A percentile compares a stretch with the other conserved stretches of the same genome.
These are phyloP conservation scores for Russula compacta DNA, from an alignment of 768 basidiomycete genomes.

Conservation along the genomic window DNA sequence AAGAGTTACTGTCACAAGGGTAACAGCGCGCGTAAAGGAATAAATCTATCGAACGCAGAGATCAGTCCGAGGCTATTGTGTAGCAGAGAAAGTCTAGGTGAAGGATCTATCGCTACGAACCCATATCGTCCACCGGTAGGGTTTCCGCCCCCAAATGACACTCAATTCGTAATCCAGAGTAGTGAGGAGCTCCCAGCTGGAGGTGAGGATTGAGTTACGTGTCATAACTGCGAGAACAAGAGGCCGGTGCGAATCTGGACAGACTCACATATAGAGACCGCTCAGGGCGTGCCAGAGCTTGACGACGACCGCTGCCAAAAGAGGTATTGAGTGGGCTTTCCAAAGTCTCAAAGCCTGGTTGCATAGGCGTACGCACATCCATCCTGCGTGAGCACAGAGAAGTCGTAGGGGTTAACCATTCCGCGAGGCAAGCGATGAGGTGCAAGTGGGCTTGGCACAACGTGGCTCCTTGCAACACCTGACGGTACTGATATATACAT, in stretches of 20 bases:
- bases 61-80: not conserved
- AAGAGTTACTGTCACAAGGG: not conserved
- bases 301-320: not conserved
- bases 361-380: not conserved
- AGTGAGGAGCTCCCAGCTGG: not conserved
- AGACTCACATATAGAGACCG: slow-evolving; percentile 3
- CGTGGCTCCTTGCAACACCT: no score
- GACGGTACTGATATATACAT: no score
- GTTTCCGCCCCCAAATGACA: not conserved
- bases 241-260: not conserved
- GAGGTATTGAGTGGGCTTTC: no score
- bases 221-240: no score
- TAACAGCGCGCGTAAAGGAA: not conserved
- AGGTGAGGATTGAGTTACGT: not conserved
- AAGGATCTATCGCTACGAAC: not conserved
- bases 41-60: not conserved
- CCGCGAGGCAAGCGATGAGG: not conserved
- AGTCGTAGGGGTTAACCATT: not conserved
- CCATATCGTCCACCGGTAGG: not conserved
- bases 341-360: no score
- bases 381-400: not conserved
- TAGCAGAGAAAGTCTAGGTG: not conserved
- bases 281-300: slow-evolving; percentile 3
- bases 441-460: not conserved
- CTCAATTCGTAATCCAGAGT: not conserved